phyloP scores from a whole-genome alignment of 2,329 filamentous ascomycete species.

The Aspergillus oerlinghausenensis region DNA sequence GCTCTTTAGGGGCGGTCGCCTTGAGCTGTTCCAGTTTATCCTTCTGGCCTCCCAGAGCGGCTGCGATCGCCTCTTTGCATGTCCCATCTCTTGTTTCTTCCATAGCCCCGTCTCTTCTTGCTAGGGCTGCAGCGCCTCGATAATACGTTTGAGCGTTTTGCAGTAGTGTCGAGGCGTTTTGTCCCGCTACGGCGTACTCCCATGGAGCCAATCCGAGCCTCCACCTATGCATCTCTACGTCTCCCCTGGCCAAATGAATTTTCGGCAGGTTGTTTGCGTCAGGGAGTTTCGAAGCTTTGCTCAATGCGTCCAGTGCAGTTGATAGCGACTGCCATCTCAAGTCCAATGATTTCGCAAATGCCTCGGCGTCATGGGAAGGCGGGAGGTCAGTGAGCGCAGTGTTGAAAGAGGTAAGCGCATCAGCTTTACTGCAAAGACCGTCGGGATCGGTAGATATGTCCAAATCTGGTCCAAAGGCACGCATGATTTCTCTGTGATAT shows the following conservation, averaged over 20 bases:
- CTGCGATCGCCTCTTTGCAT: conserved; percentile 47
- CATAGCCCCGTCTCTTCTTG: conserved; percentile 36
- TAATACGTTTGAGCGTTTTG: conserved; percentile 57
- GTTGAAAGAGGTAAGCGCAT: conserved; percentile 53
- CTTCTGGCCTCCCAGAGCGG: conserved; percentile 41
- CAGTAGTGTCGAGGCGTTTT: conserved; percentile 45
- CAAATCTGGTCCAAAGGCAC: conserved; percentile 38
- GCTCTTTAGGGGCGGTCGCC: conserved; percentile 30
- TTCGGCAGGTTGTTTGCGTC: conserved; percentile 47
- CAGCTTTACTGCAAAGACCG: conserved; percentile 52
- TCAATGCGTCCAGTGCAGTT: conserved; percentile 47
- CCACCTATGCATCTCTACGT: conserved; percentile 52
- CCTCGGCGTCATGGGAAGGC: conserved; percentile 23
- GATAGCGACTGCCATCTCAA: conserved; percentile 52
- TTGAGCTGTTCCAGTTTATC: conserved; percentile 37
- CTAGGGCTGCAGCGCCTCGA: conserved; percentile 46
- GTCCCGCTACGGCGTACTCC: conserved; percentile 38
- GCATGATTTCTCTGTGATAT: conserved; percentile 46
- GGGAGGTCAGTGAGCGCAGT: conserved; percentile 40
- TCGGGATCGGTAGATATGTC: conserved; percentile 44
- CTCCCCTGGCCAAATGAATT: conserved; percentile 53
- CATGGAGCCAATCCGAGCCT: conserved; percentile 46
- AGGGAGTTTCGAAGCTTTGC: conserved; percentile 49
- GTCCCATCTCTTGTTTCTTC: conserved; percentile 43
- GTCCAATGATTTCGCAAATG: conserved; percentile 25